Evolutionary conservation across 2,329 filamentous ascomycete genomes (phyloP).

Genomic region (Fusarium decemcellulare): DNA sequence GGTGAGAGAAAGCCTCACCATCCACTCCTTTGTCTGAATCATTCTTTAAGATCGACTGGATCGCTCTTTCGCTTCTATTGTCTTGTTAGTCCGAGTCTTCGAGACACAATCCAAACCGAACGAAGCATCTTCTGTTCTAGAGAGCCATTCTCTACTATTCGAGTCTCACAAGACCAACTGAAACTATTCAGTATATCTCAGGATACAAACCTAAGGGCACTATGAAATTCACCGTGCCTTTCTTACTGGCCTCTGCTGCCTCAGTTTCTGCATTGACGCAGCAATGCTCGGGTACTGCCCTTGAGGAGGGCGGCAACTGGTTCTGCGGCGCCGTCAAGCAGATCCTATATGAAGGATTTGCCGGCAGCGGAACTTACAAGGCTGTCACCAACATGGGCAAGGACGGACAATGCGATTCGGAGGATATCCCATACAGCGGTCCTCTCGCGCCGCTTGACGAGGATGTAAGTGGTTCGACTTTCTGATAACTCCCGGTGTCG

Average conservation of each 20-base stretch:
- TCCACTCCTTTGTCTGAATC: slow-evolving; percentile 41
- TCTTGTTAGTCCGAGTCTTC: slow-evolving; percentile 26
- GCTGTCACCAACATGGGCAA: slow-evolving; percentile 73
- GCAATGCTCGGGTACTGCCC: slow-evolving; percentile 53
- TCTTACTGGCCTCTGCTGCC: slow-evolving; percentile 48
- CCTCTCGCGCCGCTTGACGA: slow-evolving; percentile 77
- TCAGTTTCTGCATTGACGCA: slow-evolving; percentile 50
- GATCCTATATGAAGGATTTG: slow-evolving; percentile 77
- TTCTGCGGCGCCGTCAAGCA: slow-evolving; percentile 76
- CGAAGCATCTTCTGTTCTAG: slow-evolving; percentile 6
- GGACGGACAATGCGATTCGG: slow-evolving; percentile 67
- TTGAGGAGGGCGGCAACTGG: slow-evolving; percentile 69
- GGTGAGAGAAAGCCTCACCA: slow-evolving; percentile 19
- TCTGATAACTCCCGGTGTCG: background rate
- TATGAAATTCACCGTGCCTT: slow-evolving; percentile 52
- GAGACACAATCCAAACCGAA: slow-evolving; percentile 28
- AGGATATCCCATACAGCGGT: slow-evolving; percentile 69
- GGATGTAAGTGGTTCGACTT: slow-evolving; percentile 67
- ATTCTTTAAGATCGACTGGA: slow-evolving; percentile 34
- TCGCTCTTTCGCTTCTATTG: slow-evolving; percentile 28
- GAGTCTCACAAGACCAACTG: slow-evolving; percentile 12
- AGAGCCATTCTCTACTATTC: background rate
- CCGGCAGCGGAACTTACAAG: slow-evolving; percentile 73
- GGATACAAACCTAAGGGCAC: slow-evolving; percentile 5
- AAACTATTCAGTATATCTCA: background rate